Evolutionary conservation across 1,139 yeast species (phyloP), one percentile per base, ranked within the genome.

Genomic region (Pneumocystis jirovecii): DNA sequence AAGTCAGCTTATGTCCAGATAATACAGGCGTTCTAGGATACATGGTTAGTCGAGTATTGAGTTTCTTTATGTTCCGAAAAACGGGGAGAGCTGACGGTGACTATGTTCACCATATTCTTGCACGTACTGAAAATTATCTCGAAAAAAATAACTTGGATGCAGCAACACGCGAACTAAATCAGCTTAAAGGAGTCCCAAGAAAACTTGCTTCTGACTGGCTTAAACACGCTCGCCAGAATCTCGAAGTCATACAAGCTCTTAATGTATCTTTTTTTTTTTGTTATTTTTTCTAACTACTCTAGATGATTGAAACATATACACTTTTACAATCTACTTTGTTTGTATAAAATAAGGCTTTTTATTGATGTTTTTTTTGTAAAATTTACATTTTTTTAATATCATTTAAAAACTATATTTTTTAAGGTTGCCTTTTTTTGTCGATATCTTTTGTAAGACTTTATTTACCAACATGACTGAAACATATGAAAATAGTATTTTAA

Each of bases 11-110:
- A 71, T 82, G 89, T 69, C 97, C 97, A 64, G 96, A 95, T 71
- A 88, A 91, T 74, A 96, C 98, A 42, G 98, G 98, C 72, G 82
- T 93, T 67, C 82, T 93, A 71, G 97, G 97, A 61, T 97, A 93
- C 76, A 76, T 90, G 64, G 82, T 95, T 10, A 91, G 97, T 17
- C 78, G 82, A 69, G 67, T 89, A 10, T 88, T 91, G 73, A 87
- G 96, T 63, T 83, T 83, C 72, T 81, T 91, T 67, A 80, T 93
- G 72, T 80, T 89, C 71, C 75, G 81, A 63, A 86, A 85, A 74
- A 74, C 77, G 62, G 91, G 90, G 62, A 75, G 77, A 70, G 87
- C 90, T 66, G 81, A 83, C 64, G 96, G 96, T 64, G 83, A 83
- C 71, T 97, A 93, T 73, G 84, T 91, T 68, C 97, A 93, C 77